Conservation (phyloP, 2,329 filamentous ascomycete genomes). For the Neofusicoccum parvum region DNA sequence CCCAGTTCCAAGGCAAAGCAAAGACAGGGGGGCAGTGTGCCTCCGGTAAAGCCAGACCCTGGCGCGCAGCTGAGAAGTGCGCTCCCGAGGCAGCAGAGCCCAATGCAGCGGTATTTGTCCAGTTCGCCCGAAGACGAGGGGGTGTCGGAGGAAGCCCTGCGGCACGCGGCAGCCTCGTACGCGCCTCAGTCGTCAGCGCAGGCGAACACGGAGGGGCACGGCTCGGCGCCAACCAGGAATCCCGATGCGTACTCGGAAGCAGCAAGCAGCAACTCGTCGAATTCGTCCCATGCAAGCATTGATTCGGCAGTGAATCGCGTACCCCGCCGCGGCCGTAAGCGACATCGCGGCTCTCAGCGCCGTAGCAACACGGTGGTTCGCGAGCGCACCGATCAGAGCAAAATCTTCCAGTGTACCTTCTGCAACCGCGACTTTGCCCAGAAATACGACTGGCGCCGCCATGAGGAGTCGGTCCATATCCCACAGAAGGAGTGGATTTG, state of each 20-base stretch:
- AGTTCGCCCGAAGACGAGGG: constrained; percentile 31
- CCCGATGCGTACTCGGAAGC: constrained; percentile 22
- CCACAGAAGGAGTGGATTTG: constrained; percentile 64
- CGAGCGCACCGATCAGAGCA: constrained; percentile 24
- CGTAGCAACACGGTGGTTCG: constrained; percentile 23
- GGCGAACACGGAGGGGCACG: background rate
- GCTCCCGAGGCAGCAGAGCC: constrained; percentile 21
- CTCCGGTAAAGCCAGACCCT: background rate
- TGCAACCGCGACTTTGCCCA: constrained; percentile 52
- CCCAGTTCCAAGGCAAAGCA: constrained; percentile 7
- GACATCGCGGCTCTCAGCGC: constrained; percentile 25
- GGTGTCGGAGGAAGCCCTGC: constrained; percentile 25
- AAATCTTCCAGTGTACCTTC: constrained; percentile 56
- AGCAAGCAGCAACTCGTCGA: constrained; percentile 26
- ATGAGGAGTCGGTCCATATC: constrained; percentile 66
- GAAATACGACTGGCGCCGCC: constrained; percentile 59
- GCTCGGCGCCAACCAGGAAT: background rate
- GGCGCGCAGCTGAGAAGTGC: background rate
- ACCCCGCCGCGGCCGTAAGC: constrained; percentile 29
- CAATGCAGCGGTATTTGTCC: constrained; percentile 29
- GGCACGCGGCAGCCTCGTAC: constrained; percentile 22
- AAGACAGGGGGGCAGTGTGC: background rate
- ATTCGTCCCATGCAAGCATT: constrained; percentile 27
- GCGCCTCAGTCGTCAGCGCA: background rate
- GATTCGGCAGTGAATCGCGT: constrained; percentile 28